A percentile compares a stretch with the other conserved stretches of the same genome.
Evolutionary conservation across 768 basidiomycete genomes (phyloP).

Genomic region (Aureoboletus auriporus): DNA sequence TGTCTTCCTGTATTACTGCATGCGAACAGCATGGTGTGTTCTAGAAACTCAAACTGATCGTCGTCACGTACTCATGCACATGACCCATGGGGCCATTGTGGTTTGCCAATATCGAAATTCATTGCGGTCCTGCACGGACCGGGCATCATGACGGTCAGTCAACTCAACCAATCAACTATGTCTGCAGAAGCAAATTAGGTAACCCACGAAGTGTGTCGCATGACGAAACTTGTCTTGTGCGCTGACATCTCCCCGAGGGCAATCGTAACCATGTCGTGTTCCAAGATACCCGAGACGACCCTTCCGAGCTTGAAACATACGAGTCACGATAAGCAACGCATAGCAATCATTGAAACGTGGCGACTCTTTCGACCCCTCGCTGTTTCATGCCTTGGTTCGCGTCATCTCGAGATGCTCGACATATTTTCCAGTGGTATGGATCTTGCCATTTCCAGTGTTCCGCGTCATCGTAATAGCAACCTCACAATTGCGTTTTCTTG

Average conservation of each 20-base stretch:
- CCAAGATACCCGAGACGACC: neutral
- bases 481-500: neutral
- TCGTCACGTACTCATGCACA: conserved; percentile 42
- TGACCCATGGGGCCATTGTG: conserved; percentile 56
- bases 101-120: conserved; percentile 40
- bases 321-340: conserved; percentile 18
- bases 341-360: conserved; percentile 60
- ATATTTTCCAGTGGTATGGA: neutral
- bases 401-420: neutral
- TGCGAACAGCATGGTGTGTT: conserved; percentile 71
- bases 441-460: neutral
- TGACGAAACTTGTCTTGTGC: conserved; percentile 63
- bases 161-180: too few relatives aligned
- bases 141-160: too few relatives aligned
- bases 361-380: conserved; percentile 47
- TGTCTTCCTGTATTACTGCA: conserved; percentile 62
- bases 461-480: neutral
- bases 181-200: conserved; percentile 61
- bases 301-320: neutral
- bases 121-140: too few relatives aligned
- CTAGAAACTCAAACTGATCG: conserved; percentile 71
- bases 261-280: conserved; percentile 58
- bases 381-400: conserved; percentile 1
- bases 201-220: conserved; percentile 66
- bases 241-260: conserved; percentile 38